A percentile compares a stretch with the other conserved stretches of the same genome.
Conservation (phyloP, 2,329 filamentous ascomycete species). For the Fusarium odoratissimum region DNA sequence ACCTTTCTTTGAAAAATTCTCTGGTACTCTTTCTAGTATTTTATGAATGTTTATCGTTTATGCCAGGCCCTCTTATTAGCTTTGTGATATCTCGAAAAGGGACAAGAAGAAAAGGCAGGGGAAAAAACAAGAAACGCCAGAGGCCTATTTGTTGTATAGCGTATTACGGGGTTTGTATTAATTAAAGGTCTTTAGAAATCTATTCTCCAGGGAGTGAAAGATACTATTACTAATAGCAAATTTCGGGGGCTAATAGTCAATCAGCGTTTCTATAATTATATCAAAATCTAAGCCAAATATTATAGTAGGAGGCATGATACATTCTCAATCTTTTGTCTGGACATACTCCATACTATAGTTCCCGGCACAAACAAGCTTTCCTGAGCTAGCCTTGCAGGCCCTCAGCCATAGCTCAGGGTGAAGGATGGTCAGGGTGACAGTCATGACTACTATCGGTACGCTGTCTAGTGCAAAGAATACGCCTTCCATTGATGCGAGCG, state of each 20-base stretch:
- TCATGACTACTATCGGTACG: not conserved
- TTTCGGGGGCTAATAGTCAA: not conserved
- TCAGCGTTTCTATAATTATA: accelerated
- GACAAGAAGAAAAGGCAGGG: not conserved
- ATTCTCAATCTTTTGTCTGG: not conserved
- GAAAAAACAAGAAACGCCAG: too few species aligned
- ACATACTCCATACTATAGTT: not conserved
- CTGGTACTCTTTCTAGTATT: not conserved
- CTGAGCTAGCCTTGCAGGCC: not conserved
- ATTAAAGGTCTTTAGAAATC: not conserved
- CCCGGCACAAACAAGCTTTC: too few species aligned
- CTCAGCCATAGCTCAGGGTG: not conserved
- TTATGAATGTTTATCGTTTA: not conserved
- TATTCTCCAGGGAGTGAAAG: not conserved
- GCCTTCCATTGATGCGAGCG: not conserved
- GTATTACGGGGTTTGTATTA: not conserved
- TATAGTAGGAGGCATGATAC: accelerated
- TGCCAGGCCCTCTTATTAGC: not conserved
- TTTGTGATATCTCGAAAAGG: not conserved
- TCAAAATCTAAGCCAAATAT: accelerated
- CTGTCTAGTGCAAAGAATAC: not conserved
- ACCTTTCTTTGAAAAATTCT: not conserved
- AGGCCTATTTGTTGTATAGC: accelerated
- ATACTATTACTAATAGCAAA: not conserved
- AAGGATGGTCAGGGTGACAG: not conserved